Base-by-base conservation (phyloP, 345 rosid species). In the Eucalyptus dawsonii region DNA sequence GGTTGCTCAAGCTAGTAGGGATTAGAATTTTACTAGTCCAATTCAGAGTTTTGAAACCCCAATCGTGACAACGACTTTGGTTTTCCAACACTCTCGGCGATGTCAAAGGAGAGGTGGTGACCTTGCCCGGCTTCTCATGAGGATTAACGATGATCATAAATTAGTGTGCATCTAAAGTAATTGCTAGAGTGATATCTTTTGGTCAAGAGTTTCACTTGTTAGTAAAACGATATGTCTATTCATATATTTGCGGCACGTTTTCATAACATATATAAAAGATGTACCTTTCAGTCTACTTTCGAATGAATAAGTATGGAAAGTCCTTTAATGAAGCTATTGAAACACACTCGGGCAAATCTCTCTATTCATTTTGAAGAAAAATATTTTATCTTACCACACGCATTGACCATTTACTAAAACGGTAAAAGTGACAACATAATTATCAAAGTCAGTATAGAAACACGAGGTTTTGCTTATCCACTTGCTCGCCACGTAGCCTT, bases 61-160 rank as follows among this genome's bases (percentile, higher is more conserved):
- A 8, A 16, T 31, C 12, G 19, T 6, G 4, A 69, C 42, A 9
- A 69, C 24, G 17, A 16, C 8, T 69, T 17, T 5, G 80, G 40
- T 67, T 15, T 31, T 67, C 24, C 12, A 16, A 69, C 80, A 69
- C 80, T 10, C 12, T 16, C 6, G 22, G 7, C 1, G 7, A 31
- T 8, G 4, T 69, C 7, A 1, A 5, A 69, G 7, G 40, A 16
- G 42, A 37, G 42, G 21, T 31, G 24, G 2, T 53, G 25, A 21
- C 58, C 58, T 53, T 53, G 58, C 24, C 58, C 0, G 1, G 22
- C 42, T 5, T 69, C 42, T 31, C 3, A 1, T 34, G 44, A 34
- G 44, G 44, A 4, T 17, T 34, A 6, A 11, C 0, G 24, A 34
- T 0, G 12, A 31, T 34, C 44, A 17, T 2, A 69, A 34, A 34